Percentiles rank a stretch among this genome's conserved stretches.
phyloP scores from a whole-genome alignment of 345 rosid genomes.

The Brassica nigra region DNA sequence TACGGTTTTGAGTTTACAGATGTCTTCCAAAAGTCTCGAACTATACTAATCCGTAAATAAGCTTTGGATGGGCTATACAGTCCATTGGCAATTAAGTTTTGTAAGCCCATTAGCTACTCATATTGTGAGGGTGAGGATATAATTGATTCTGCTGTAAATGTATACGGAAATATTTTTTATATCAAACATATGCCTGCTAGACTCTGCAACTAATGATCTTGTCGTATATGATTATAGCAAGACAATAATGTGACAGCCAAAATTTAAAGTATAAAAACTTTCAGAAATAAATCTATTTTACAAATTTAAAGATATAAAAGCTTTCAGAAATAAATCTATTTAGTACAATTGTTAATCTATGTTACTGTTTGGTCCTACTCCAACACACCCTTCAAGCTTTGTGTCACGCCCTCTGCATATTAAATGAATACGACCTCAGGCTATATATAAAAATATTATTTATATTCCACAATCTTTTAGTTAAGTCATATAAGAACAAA shows the following conservation, averaged over 20 bases:
- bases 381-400: conserved; percentile 26
- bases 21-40: neutral
- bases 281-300: neutral
- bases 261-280: neutral
- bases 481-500: neutral
- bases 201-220: conserved; percentile 30
- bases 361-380: conserved; percentile 37
- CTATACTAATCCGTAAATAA: too few relatives aligned
- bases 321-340: neutral
- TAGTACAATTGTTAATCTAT: neutral
- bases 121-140: neutral
- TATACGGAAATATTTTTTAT: neutral
- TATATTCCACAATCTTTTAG: neutral
- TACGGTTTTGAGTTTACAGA: neutral
- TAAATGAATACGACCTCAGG: conserved; percentile 26
- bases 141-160: neutral
- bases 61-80: neutral
- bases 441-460: neutral
- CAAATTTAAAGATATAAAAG: neutral
- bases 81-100: neutral
- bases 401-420: conserved; percentile 32
- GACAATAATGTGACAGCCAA: conserved; percentile 40
- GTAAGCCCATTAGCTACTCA: neutral
- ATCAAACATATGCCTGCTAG: conserved; percentile 13
- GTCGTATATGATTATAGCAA: conserved; percentile 37